phyloP scores from a whole-genome alignment of 495 filamentous ascomycete species.

The Aspergillus panamensis region DNA sequence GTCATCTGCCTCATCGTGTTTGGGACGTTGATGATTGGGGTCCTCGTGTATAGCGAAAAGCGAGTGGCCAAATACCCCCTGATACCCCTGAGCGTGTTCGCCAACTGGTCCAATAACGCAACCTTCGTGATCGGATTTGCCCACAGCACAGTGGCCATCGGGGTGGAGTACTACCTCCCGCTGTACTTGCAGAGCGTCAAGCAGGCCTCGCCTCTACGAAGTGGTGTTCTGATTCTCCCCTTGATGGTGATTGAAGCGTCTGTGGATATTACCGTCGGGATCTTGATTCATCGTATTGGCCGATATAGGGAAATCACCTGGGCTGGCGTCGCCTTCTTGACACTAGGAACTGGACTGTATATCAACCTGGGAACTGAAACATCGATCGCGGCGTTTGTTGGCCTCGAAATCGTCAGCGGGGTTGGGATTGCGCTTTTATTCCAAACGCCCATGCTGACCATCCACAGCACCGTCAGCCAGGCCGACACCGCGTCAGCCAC shows the following conservation, averaged over 20 bases:
- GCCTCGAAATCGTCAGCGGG: conserved; percentile 40
- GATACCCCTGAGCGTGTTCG: no score
- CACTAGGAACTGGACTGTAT: conserved; percentile 63
- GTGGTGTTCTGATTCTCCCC: conserved; percentile 69
- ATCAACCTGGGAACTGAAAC: conserved; percentile 46
- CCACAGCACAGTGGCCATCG: conserved; percentile 46
- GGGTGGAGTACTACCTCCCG: conserved; percentile 48
- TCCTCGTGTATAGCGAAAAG: no score
- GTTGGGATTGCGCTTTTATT: conserved; percentile 66
- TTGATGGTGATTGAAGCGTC: conserved; percentile 60
- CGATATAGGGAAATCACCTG: conserved; percentile 53
- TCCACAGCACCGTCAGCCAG: conserved; percentile 33
- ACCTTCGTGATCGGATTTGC: conserved; percentile 10
- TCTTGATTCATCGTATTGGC: conserved; percentile 50
- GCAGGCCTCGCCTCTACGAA: conserved; percentile 59
- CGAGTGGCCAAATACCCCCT: no score
- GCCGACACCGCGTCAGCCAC: conserved; percentile 38
- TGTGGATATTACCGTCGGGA: conserved; percentile 43
- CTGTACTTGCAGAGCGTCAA: conserved; percentile 58
- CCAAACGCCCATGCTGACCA: conserved; percentile 46
- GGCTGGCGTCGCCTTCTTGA: conserved; percentile 53
- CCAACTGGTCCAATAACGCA: no score
- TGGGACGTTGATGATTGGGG: no score
- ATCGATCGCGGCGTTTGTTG: no score
- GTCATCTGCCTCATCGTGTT: no score